Evolutionary conservation across 768 basidiomycete genomes (phyloP).

Genomic region (Termitomyces sp.): DNA sequence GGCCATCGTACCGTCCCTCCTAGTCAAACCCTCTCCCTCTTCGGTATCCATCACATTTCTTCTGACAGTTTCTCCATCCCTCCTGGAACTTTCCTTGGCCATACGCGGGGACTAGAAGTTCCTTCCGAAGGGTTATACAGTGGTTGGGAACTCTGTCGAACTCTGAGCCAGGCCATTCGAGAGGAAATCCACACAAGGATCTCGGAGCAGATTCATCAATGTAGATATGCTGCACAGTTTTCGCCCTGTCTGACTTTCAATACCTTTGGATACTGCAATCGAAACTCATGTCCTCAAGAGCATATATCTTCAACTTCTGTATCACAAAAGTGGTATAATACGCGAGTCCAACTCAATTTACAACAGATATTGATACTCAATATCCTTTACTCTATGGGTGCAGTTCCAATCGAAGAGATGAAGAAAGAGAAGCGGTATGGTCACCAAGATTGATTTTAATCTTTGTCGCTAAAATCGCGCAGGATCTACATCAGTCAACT

Average conservation of each 20-base stretch:
- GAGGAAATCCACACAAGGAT: slow-evolving; percentile 22
- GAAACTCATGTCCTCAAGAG: slow-evolving; percentile 25
- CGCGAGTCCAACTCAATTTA: slow-evolving; percentile 37
- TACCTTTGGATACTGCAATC: slow-evolving; percentile 25
- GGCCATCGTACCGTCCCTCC: slow-evolving; percentile 16
- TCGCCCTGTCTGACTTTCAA: slow-evolving; percentile 32
- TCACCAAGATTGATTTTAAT: not conserved
- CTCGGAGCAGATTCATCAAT: slow-evolving; percentile 25
- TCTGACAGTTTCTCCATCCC: slow-evolving; percentile 23
- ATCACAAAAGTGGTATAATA: slow-evolving; percentile 26
- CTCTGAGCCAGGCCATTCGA: slow-evolving; percentile 19
- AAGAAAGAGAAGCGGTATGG: slow-evolving; percentile 16
- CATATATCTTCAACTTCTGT: slow-evolving; percentile 22
- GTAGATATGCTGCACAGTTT: slow-evolving; percentile 23
- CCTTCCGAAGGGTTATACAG: not conserved
- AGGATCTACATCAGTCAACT: slow-evolving; percentile 43
- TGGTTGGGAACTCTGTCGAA: slow-evolving; percentile 15
- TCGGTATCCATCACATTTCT: slow-evolving; percentile 23
- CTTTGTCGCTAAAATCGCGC: not conserved
- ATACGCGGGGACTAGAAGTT: not conserved
- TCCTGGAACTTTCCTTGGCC: slow-evolving; percentile 19
- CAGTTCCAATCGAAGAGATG: slow-evolving; percentile 1
- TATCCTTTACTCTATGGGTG: slow-evolving; percentile 8
- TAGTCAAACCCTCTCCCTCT: slow-evolving; percentile 28
- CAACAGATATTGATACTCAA: slow-evolving; percentile 46